phyloP scores from a whole-genome alignment of 2,329 filamentous ascomycete genomes.

The Epichloe uncinata region DNA sequence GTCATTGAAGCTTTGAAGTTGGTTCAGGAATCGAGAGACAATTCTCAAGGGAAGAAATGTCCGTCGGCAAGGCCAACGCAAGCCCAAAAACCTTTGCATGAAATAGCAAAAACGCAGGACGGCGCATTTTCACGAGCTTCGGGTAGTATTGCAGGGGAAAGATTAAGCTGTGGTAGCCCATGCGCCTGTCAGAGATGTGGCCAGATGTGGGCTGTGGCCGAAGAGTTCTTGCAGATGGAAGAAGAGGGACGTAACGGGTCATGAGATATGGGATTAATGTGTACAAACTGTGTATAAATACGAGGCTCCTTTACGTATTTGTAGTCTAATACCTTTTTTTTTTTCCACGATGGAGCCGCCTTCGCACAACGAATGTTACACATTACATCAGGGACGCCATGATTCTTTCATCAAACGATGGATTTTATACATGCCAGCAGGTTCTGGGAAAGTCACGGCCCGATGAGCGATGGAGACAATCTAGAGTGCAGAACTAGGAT shows the following conservation, averaged over 20 bases:
- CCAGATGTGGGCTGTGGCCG: slow-evolving; percentile 19
- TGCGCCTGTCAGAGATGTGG: slow-evolving; percentile 7
- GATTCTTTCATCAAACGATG: too few species aligned
- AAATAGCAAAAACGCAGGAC: slow-evolving; percentile 1
- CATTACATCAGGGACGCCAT: too few species aligned
- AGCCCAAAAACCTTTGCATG: background rate
- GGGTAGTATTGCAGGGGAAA: background rate
- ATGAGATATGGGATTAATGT: background rate
- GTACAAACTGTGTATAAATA: background rate
- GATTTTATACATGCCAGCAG: too few species aligned
- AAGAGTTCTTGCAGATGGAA: slow-evolving; percentile 17
- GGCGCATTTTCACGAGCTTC: background rate
- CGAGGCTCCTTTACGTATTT: too few species aligned
- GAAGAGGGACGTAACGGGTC: slow-evolving; percentile 1
- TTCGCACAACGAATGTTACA: too few species aligned
- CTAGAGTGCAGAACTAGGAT: too few species aligned
- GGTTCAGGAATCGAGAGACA: background rate
- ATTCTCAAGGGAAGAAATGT: background rate
- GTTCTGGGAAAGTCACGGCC: too few species aligned
- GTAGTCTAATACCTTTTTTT: too few species aligned
- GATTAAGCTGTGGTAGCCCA: background rate
- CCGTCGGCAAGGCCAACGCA: background rate
- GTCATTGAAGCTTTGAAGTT: background rate
- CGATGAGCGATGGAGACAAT: too few species aligned
- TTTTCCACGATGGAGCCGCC: too few species aligned